Evolutionary conservation across 208 protist species (phyloP).

Genomic region (Trypanosoma conorhini): DNA sequence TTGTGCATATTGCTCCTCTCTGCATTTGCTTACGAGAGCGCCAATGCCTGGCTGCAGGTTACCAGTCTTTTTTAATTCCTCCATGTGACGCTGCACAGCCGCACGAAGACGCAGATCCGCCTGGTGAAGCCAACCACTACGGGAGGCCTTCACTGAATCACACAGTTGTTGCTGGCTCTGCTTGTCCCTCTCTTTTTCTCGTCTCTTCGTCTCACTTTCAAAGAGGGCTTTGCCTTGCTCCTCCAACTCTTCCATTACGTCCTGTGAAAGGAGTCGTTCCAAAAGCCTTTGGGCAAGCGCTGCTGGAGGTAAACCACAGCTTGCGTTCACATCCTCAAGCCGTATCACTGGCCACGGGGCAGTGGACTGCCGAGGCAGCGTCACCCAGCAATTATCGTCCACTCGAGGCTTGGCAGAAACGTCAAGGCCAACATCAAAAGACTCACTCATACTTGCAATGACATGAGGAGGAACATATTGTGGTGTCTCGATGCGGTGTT

Average conservation of each 20-base stretch:
- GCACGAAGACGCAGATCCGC: slow-evolving; percentile 58
- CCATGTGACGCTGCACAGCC: slow-evolving; percentile 34
- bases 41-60: slow-evolving; percentile 10
- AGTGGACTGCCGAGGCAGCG: slow-evolving; percentile 5
- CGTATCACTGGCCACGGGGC: slow-evolving; percentile 25
- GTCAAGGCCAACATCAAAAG: slow-evolving; percentile 40
- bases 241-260: slow-evolving; percentile 16
- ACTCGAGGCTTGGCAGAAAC: not conserved
- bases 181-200: not conserved
- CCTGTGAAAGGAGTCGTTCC: slow-evolving; percentile 1
- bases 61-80: not conserved
- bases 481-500: slow-evolving; percentile 12
- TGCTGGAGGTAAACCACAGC: not conserved
- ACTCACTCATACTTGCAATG: slow-evolving; percentile 50
- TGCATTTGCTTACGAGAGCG: slow-evolving; percentile 18
- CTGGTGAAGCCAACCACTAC: slow-evolving; percentile 25
- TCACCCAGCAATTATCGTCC: slow-evolving; percentile 20
- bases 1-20: slow-evolving; percentile 18
- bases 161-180: not conserved
- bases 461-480: slow-evolving; percentile 44
- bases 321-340: slow-evolving; percentile 1
- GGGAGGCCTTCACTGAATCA: not conserved
- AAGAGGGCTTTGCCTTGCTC: slow-evolving; percentile 32
- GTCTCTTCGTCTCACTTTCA: slow-evolving; percentile 11
- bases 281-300: slow-evolving; percentile 13